Evolutionary conservation across 495 filamentous ascomycete genomes (phyloP).

Genomic region (Neurospora tetraspora): DNA sequence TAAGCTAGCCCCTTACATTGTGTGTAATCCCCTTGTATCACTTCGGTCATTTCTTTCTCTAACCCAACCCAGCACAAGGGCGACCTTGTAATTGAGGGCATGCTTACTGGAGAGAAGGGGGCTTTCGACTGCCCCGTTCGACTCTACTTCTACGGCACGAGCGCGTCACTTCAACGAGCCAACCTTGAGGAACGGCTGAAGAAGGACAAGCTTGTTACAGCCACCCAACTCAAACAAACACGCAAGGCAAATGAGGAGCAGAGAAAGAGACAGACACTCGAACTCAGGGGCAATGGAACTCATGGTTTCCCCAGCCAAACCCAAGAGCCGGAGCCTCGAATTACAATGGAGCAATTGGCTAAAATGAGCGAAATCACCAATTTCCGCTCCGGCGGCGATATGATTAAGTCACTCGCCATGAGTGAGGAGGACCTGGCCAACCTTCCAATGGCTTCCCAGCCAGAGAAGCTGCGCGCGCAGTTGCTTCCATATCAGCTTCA

Average conservation of each 20-base stretch:
- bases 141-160: conserved; percentile 57
- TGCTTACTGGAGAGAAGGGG: conserved; percentile 45
- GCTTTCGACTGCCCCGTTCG: conserved; percentile 61
- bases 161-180: conserved; percentile 38
- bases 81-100: conserved; percentile 53
- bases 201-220: conserved; percentile 44
- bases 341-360: conserved; percentile 52
- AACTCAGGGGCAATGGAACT: conserved; percentile 22
- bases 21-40: conserved; percentile 15
- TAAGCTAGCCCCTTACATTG: conserved; percentile 68
- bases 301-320: conserved; percentile 19
- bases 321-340: conserved; percentile 22
- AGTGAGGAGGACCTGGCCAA: conserved; percentile 59
- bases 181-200: conserved; percentile 52
- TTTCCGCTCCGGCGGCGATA: conserved; percentile 48
- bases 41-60: background rate
- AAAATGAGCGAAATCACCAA: conserved; percentile 53
- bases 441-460: conserved; percentile 66
- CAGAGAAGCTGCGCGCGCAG: conserved; percentile 48
- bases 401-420: conserved; percentile 57
- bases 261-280: conserved; percentile 18
- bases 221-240: conserved; percentile 37
- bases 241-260: conserved; percentile 41
- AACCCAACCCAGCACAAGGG: conserved; percentile 16
- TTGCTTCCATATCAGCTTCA: conserved; percentile 78